phyloP scores from a whole-genome alignment of 1,284 basidiomycete genomes.

The Pyrrhoderma noxium region DNA sequence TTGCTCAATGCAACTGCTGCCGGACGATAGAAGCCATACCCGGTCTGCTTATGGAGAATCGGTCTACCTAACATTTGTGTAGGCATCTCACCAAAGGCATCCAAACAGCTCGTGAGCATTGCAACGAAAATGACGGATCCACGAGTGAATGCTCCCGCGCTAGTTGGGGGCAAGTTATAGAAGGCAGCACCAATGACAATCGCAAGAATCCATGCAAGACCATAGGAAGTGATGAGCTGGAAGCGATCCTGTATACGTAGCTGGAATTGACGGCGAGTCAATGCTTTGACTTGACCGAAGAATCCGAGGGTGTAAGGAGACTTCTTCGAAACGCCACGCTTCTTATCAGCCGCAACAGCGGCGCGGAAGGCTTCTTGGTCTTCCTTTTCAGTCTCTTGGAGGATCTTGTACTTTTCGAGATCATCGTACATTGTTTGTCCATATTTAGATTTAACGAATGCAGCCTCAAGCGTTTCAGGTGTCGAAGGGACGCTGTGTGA shows the following conservation, averaged over 20 bases:
- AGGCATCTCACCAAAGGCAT: conserved; percentile 75
- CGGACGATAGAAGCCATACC: conserved; percentile 77
- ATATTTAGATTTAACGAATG: conserved; percentile 54
- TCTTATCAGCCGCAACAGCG: conserved; percentile 76
- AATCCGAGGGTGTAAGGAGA: conserved; percentile 85
- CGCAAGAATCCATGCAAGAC: conserved; percentile 51
- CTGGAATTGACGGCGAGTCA: conserved; percentile 72
- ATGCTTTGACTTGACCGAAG: conserved; percentile 62
- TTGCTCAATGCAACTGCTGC: conserved; percentile 68
- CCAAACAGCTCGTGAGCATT: conserved; percentile 67
- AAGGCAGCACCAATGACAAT: conserved; percentile 75
- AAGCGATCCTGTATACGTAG: conserved; percentile 78
- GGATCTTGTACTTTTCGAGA: conserved; percentile 55
- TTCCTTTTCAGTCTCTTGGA: conserved; percentile 56
- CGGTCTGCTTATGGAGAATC: conserved; percentile 59
- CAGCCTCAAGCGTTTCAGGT: conserved; percentile 64
- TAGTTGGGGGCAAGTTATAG: conserved; percentile 63
- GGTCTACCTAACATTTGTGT: conserved; percentile 72
- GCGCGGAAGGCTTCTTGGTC: conserved; percentile 71
- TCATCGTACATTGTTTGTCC: conserved; percentile 42
- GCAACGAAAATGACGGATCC: conserved; percentile 77
- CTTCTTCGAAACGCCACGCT: conserved; percentile 75
- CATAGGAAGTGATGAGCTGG: conserved; percentile 68
- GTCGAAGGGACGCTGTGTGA: conserved; percentile 62
- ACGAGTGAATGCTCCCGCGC: conserved; percentile 80